Conservation (phyloP, 2,329 filamentous ascomycete genomes). For the Cladosporium colombiae region DNA sequence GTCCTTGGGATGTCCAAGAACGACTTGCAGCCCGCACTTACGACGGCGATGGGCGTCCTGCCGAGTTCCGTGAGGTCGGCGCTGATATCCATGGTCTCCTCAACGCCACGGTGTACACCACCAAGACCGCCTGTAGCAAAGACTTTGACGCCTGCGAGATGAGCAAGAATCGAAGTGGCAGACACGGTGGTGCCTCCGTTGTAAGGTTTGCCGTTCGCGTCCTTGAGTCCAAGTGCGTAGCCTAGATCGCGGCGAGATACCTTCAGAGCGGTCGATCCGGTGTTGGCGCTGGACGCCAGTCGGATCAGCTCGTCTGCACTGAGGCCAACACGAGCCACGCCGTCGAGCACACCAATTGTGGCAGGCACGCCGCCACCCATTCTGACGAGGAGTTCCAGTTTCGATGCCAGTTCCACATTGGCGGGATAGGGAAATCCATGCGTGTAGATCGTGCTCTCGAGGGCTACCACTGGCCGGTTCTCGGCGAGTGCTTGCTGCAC, state of each 20-base stretch:
- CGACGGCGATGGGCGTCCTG: conserved; percentile 81
- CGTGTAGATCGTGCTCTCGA: conserved; percentile 97
- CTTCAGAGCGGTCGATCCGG: conserved; percentile 67
- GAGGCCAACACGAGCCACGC: conserved; percentile 79
- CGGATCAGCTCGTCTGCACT: conserved; percentile 68
- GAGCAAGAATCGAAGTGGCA: conserved; percentile 86
- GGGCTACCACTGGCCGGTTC: conserved; percentile 80
- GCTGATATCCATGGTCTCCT: conserved; percentile 87
- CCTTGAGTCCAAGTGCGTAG: conserved; percentile 74
- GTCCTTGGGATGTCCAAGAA: conserved; percentile 92
- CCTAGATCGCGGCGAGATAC: conserved; percentile 85
- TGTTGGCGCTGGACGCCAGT: conserved; percentile 62
- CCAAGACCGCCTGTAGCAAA: conserved; percentile 95
- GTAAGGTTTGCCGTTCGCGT: conserved; percentile 64
- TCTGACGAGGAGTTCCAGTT: conserved; percentile 80
- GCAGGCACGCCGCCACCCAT: conserved; percentile 81
- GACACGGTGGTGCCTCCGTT: conserved; percentile 93
- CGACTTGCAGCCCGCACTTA: conserved; percentile 91
- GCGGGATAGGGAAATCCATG: conserved; percentile 76
- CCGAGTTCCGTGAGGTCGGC: conserved; percentile 94
- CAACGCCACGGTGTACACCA: conserved; percentile 87
- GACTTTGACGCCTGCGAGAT: conserved; percentile 82
- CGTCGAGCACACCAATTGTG: conserved; percentile 84
- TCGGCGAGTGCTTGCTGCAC: conserved; percentile 73
- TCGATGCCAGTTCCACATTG: conserved; percentile 72